These are phyloP conservation scores for Hordeum vulgare DNA, from an alignment of 176 grass and related monocot genomes.

Conservation along the genomic window DNA sequence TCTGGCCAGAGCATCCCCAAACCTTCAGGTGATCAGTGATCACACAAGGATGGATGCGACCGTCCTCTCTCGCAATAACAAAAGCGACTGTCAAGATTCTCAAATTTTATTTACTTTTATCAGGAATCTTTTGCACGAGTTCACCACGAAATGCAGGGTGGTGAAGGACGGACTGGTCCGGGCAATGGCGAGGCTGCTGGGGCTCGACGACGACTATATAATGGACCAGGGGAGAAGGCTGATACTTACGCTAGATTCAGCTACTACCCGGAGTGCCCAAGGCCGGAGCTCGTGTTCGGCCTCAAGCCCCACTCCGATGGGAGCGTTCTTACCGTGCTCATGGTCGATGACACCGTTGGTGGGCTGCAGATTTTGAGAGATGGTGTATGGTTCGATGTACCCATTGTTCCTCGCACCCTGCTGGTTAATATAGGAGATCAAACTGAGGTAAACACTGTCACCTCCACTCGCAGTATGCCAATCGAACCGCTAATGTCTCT, in stretches of 20 bases:
- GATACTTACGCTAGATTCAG: conserved; percentile 16
- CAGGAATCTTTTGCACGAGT: conserved; percentile 40
- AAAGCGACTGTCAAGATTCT: no score
- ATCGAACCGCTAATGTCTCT: background rate
- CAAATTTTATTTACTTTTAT: background rate
- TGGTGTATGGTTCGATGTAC: conserved; percentile 34
- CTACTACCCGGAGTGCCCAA: conserved; percentile 44
- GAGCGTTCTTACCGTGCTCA: conserved; percentile 19
- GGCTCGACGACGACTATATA: conserved; percentile 28
- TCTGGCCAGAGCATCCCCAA: conserved; percentile 36
- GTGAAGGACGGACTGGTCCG: background rate
- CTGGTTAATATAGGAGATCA: conserved; percentile 45
- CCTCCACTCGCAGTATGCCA: background rate
- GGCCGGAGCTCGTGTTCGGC: conserved; percentile 39
- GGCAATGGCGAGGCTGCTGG: conserved; percentile 23
- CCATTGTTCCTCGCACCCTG: conserved; percentile 5
- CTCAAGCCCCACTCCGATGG: conserved; percentile 54
- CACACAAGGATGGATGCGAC: no score
- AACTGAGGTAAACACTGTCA: conserved; percentile 33
- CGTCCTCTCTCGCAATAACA: no score
- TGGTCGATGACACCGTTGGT: conserved; percentile 31
- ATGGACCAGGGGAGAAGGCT: background rate
- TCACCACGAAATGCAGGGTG: conserved; percentile 5
- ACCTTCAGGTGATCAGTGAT: conserved; percentile 37
- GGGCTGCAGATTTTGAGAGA: conserved; percentile 42